Conservation (phyloP, 2,329 filamentous ascomycete species). For the Pseudonectria foliicola region DNA sequence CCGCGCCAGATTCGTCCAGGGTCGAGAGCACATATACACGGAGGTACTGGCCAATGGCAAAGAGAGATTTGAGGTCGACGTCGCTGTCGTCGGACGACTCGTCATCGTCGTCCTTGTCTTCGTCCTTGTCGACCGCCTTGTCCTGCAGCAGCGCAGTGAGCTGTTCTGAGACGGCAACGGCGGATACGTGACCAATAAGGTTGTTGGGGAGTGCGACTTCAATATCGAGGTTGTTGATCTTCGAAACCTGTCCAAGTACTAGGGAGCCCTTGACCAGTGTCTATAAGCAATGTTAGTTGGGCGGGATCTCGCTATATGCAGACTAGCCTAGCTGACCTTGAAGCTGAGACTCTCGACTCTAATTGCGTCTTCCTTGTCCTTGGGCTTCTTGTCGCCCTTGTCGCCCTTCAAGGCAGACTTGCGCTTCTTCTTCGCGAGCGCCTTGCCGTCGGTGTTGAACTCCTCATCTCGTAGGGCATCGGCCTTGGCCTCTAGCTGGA, state of each 20-base stretch:
- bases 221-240: constrained; percentile 73
- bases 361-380: constrained; percentile 45
- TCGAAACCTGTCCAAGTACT: constrained; percentile 77
- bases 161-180: constrained; percentile 82
- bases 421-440: constrained; percentile 46
- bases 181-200: constrained; percentile 77
- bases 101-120: constrained; percentile 49
- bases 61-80: constrained; percentile 67
- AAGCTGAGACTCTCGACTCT: constrained; percentile 84
- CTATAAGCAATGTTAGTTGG: constrained; percentile 37
- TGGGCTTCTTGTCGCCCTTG: constrained; percentile 38
- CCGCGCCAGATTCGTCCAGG: constrained; percentile 51
- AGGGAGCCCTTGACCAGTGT: constrained; percentile 78
- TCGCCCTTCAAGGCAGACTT: constrained; percentile 46
- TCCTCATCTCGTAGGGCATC: constrained; percentile 88
- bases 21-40: constrained; percentile 78
- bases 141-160: constrained; percentile 72
- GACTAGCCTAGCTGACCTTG: constrained; percentile 51
- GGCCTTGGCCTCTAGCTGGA: constrained; percentile 83
- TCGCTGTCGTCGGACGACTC: constrained; percentile 44
- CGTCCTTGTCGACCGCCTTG: constrained; percentile 45
- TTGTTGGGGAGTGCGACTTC: constrained; percentile 86
- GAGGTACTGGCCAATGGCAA: constrained; percentile 79
- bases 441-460: constrained; percentile 42
- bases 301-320: neutral